Evolutionary conservation across 164 flowering plant species (phyloP), one percentile per base, ranked within the genome.

Genomic region (Magnolia sinica): DNA sequence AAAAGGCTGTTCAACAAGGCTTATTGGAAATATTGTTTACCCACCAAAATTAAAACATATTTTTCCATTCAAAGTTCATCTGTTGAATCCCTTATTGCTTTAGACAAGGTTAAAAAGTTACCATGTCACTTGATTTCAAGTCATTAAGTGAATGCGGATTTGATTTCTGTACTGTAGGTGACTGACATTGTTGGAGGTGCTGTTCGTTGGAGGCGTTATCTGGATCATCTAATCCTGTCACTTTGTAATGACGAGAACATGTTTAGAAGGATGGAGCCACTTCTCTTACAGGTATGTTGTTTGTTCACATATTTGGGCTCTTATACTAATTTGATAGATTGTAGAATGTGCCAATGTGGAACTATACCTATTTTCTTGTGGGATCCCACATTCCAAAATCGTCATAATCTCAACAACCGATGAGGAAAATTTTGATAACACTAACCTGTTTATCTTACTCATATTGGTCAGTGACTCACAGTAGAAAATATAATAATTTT

Each of bases 131-230:
- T 64, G 22, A 64, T 19, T 19, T 22, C 68, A 19, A 27, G 18
- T 4, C 31, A 29, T 68, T 29, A 68, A 29, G 50, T 31, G 50
- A 29, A 68, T 14, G 11, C 14, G 29, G 50, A 13, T 65, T 19
- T 16, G 16, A 55, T 64, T 61, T 64, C 50, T 68, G 29, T 55
- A 11, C 69, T 76, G 50, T 80, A 95, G 98, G 96, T 95, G 63
- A 92, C 98, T 16, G 96, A 91, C 64, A 84, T 95, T 76, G 98
- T 95, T 80, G 96, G 29, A 27, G 97, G 98, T 73, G 74, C 96
- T 61, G 89, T 92, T 81, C 94, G 98, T 52, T 95, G 98, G 98
- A 88, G 91, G 82, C 87, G 92, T 76, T 95, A 87, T 85, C 92
- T 95, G 78, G 97, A 95, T 86, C 87, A 91, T 81, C 76, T 95